Base-by-base conservation (phyloP, 176 grass and related monocot species). In the Oryza australiensis region DNA sequence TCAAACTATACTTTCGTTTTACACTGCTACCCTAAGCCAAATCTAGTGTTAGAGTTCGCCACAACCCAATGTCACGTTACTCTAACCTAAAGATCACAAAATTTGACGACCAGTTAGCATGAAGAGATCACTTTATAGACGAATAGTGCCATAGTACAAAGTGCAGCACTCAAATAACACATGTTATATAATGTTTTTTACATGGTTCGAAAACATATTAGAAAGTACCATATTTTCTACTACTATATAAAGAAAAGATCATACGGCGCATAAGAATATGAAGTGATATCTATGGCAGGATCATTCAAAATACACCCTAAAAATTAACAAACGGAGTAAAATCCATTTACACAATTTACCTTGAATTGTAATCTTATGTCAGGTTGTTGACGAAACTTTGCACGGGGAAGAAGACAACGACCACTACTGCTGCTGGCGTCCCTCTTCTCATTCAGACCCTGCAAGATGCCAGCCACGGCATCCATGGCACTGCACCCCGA, bases 381-480 rank as follows among this genome's bases (percentile, higher is more conserved):
- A 7, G 76, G 4, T 66, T 7, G 14, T 9, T 16, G 46, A 38
- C 27, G 41, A 24, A 23, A 9, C 4, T 80, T 57, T 6, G 13
- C 65, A 0, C 0, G 46, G 53, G 15, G 5, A 70, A 20, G n/a
- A 26, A 9, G 5, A 70, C 7, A 13, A 26, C 23, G n/a, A 20
- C 32, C 32, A 40, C 11, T 68, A 7, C 30, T 23, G 68, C 30
- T 73, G 22, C 69, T 74, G 43, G 12, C 42, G 5, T 59, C 60
- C 33, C 43, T 77, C 11, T n/a, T 35, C 26, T 70, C 30, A 12
- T 86, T 89, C 24, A 89, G 78, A 30, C 66, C 12, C 37, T 73
- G 20, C 2, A 89, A 59, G 38, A 77, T 64, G 49, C 20, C 13
- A 53, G 77, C 41, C 48, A 78, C 33, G 12, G 40, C 23, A 60